Percentiles rank a stretch among this genome's conserved stretches.
phyloP scores from a whole-genome alignment of 495 filamentous ascomycete genomes.

The Daldinia concentrica region DNA sequence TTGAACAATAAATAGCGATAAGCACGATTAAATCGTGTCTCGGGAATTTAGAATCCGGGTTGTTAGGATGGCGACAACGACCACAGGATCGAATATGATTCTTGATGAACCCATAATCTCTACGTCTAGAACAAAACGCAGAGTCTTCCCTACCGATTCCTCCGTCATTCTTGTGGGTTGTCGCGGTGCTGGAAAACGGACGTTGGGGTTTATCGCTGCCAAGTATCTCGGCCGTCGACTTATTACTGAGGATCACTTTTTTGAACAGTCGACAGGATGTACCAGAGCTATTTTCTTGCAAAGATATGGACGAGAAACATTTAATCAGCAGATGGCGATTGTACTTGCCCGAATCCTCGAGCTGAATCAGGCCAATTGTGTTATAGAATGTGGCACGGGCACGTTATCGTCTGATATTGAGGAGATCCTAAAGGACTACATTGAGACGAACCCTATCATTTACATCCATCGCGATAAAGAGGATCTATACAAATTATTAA shows the following conservation, averaged over 20 bases:
- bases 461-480: conserved; percentile 76
- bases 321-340: conserved; percentile 68
- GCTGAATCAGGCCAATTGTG: conserved; percentile 67
- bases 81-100: conserved; percentile 23
- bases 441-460: conserved; percentile 74
- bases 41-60: neutral
- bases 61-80: conserved; percentile 26
- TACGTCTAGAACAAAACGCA: conserved; percentile 48
- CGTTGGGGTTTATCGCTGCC: conserved; percentile 79
- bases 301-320: conserved; percentile 66
- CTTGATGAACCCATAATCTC: conserved; percentile 39
- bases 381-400: conserved; percentile 74
- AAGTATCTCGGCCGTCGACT: conserved; percentile 73
- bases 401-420: conserved; percentile 65
- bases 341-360: conserved; percentile 74
- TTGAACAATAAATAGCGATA: too few species aligned
- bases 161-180: conserved; percentile 80
- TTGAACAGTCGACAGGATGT: conserved; percentile 71
- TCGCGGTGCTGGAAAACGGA: conserved; percentile 79
- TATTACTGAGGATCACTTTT: conserved; percentile 76
- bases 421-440: conserved; percentile 65
- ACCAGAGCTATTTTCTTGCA: conserved; percentile 69
- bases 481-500: conserved; percentile 70
- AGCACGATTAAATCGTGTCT: neutral
- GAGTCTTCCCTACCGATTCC: conserved; percentile 66